Base-by-base conservation (phyloP, 257 asterid species). In the Fraxinus cuspidata region DNA sequence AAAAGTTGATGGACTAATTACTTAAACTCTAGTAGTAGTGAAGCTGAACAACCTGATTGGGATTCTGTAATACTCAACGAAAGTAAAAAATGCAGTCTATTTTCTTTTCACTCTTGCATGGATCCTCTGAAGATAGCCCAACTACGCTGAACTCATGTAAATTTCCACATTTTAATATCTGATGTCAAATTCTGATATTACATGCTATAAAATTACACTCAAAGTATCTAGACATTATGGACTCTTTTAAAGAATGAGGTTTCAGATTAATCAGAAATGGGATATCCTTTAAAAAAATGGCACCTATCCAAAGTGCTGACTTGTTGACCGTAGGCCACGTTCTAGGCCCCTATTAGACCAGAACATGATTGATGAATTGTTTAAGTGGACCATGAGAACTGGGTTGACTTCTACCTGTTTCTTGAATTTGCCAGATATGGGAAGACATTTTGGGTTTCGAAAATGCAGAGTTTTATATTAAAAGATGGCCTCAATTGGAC, bases 361-460 rank as follows among this genome's bases (percentile, higher is more conserved):
- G 58, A n/a, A 47, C 58, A 47, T 16, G 58, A 4, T 47, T 16
- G 21, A 47, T 2, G 58, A 16, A 15, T 47, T 47, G 21, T 47
- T 47, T 15, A 16, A 15, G 58, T 44, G 51, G 51, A 11, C n/a
- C 3, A 47, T 47, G n/a, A 47, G 58, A 15, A n/a, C 16, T 47
- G 21, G 28, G 66, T 8, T 58, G 66, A 58, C 31, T 58, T 58
- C 28, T 58, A 58, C 29, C 13, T 23, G 31, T 58, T 58, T 7
- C 28, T 58, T 58, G 69, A 73, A 70, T 77, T 71, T 82, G 79
- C 86, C 92, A 94, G 98, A 94, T 94, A 84, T 94, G 98, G 98
- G 98, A 94, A 83, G 97, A 94, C 86, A 94, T 94, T 81, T 80
- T 94, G 88, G 98, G 98, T 80, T 94, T 94, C 60, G 98, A 94